Conservation (phyloP, 441 rosid species). For the Pelargonium fulgidum region DNA sequence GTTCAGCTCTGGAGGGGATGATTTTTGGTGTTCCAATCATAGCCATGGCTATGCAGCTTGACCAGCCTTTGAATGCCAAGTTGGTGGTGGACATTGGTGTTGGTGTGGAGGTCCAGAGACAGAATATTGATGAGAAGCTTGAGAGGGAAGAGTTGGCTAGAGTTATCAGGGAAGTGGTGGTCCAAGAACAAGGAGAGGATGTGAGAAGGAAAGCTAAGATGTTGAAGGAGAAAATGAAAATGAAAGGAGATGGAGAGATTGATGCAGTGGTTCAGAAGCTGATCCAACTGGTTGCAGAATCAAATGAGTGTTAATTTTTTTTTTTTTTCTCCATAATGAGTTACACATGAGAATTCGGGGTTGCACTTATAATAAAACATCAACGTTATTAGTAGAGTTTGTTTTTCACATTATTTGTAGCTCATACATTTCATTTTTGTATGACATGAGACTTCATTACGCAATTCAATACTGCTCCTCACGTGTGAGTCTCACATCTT, state of each 20-base stretch:
- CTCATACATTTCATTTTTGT: no score
- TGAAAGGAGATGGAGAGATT: slow-evolving; percentile 30
- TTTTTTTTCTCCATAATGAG: no score
- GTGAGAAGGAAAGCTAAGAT: slow-evolving; percentile 29
- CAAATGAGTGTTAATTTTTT: no score
- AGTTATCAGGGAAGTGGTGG: slow-evolving; percentile 27
- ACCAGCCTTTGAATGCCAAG: slow-evolving; percentile 31
- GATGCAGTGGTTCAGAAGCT: slow-evolving; percentile 25
- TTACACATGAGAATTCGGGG: no score
- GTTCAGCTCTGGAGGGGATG: slow-evolving; percentile 32
- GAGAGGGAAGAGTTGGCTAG: slow-evolving; percentile 27
- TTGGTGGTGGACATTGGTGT: slow-evolving; percentile 27
- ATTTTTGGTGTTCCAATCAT: slow-evolving; percentile 30
- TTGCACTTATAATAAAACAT: background rate
- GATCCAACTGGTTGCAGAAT: background rate
- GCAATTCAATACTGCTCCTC: no score
- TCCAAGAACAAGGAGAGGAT: slow-evolving; percentile 21
- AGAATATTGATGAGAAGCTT: slow-evolving; percentile 16
- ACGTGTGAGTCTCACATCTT: no score
- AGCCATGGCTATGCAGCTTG: slow-evolving; percentile 31
- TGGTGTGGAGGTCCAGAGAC: slow-evolving; percentile 32
- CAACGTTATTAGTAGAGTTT: background rate
- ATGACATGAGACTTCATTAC: no score
- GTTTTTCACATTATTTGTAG: no score
- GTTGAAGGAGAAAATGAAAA: slow-evolving; percentile 20